Conservation (phyloP, 208 protist species). For the Crithidia fasciculata region DNA sequence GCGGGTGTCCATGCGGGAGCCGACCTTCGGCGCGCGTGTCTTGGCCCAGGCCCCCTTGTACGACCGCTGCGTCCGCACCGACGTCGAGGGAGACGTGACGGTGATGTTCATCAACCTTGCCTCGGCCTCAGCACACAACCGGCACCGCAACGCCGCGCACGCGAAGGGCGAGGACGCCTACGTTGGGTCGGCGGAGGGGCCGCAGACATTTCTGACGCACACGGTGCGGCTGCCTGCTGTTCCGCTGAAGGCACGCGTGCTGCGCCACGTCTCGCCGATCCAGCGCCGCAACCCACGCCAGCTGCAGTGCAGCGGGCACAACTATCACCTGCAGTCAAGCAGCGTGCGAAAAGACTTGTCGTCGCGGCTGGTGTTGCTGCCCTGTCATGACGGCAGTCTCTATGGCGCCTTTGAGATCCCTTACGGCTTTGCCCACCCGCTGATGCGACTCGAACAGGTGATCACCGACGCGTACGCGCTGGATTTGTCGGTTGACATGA, state of each 20-base stretch:
- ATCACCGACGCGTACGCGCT: constrained; percentile 57
- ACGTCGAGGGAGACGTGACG: constrained; percentile 48
- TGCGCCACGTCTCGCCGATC: constrained; percentile 25
- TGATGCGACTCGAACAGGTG: constrained; percentile 65
- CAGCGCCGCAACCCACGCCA: constrained; percentile 24
- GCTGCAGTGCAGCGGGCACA: constrained; percentile 37
- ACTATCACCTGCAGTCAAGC: constrained; percentile 37
- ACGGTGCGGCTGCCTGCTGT: constrained; percentile 37
- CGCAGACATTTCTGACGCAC: constrained; percentile 43
- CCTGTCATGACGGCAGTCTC: constrained; percentile 70
- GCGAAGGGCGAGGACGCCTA: constrained; percentile 30
- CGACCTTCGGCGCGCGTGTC: constrained; percentile 24
- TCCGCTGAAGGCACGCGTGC: constrained; percentile 21
- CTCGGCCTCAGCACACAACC: not conserved
- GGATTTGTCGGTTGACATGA: constrained; percentile 26
- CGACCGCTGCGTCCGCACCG: constrained; percentile 43
- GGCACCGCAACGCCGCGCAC: constrained; percentile 1
- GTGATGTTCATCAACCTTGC: constrained; percentile 27
- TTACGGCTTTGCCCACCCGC: constrained; percentile 54
- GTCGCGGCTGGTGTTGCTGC: constrained; percentile 46
- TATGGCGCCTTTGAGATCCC: constrained; percentile 56
- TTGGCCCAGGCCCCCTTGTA: constrained; percentile 26
- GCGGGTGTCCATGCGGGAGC: constrained; percentile 31
- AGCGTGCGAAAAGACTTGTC: constrained; percentile 32
- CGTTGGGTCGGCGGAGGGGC: constrained; percentile 39